These are phyloP conservation scores for Aquanectria penicillioides DNA, from an alignment of 2,329 filamentous ascomycete genomes.

Conservation along the genomic window DNA sequence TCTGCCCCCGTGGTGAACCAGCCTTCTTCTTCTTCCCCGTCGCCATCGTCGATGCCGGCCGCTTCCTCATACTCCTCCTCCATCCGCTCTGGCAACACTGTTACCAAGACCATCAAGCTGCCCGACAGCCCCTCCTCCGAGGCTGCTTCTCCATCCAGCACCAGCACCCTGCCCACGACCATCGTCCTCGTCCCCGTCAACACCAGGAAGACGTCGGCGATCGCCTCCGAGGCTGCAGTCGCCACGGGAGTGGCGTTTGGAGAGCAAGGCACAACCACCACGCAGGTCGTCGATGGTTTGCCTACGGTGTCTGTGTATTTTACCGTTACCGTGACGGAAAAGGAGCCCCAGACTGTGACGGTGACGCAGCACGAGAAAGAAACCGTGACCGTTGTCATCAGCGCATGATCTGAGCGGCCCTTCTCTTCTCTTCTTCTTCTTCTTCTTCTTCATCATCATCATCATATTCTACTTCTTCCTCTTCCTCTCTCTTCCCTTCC, in stretches of 20 bases:
- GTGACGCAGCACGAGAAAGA: conserved; percentile 40
- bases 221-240: background rate
- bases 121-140: conserved; percentile 29
- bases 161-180: conserved; percentile 29
- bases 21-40: too few relatives aligned
- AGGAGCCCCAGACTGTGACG: conserved; percentile 37
- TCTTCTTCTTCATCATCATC: background rate
- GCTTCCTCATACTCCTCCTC: background rate
- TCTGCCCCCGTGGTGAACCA: conserved; percentile 20
- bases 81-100: conserved; percentile 29
- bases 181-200: conserved; percentile 44
- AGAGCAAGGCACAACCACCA: conserved; percentile 29
- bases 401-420: conserved; percentile 28
- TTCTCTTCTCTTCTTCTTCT: background rate
- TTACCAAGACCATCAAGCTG: conserved; percentile 42
- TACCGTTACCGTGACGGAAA: conserved; percentile 50
- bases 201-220: conserved; percentile 26
- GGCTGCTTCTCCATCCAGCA: background rate
- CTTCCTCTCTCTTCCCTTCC: background rate
- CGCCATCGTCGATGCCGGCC: too few relatives aligned
- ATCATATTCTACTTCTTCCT: background rate
- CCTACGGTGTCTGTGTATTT: conserved; percentile 49
- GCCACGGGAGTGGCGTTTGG: conserved; percentile 21
- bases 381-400: conserved; percentile 47
- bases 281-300: conserved; percentile 44